Percentiles rank a stretch among this genome's conserved stretches.
Conservation (phyloP, 2,329 filamentous ascomycete genomes). For the Aspergillus flavus region DNA sequence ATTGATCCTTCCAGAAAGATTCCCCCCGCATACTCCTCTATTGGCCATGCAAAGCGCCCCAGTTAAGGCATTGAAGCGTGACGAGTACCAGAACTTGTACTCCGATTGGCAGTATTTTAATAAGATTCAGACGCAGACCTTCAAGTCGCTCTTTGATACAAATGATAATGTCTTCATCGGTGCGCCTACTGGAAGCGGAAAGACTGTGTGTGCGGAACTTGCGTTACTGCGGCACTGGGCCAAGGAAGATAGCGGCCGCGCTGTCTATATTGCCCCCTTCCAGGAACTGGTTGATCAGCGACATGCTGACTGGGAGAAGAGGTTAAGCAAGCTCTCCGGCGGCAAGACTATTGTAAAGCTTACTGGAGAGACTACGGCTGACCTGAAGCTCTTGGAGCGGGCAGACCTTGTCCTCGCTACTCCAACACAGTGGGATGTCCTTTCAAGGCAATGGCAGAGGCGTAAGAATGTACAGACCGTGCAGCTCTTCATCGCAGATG, state of each 20-base stretch:
- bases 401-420: conserved; percentile 92
- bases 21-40: conserved; percentile 89
- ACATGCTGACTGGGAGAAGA: conserved; percentile 80
- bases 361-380: conserved; percentile 87
- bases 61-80: conserved; percentile 81
- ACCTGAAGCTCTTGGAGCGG: conserved; percentile 83
- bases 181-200: conserved; percentile 91
- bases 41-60: conserved; percentile 90
- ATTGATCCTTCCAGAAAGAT: conserved; percentile 89
- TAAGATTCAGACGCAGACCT: conserved; percentile 95
- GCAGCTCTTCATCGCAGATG: conserved; percentile 89
- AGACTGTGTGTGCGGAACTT: conserved; percentile 96
- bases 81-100: conserved; percentile 81
- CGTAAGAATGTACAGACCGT: conserved; percentile 93
- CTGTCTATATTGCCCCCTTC: conserved; percentile 92
- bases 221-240: conserved; percentile 87
- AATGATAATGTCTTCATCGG: conserved; percentile 94
- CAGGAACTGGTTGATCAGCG: conserved; percentile 87
- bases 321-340: conserved; percentile 71
- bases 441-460: conserved; percentile 94
- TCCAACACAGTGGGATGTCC: conserved; percentile 90
- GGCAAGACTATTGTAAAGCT: conserved; percentile 92
- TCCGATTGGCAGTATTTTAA: conserved; percentile 88
- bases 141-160: conserved; percentile 87
- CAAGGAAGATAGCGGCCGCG: conserved; percentile 69